A percentile compares a stretch with the other conserved stretches of the same genome.
These are phyloP conservation scores for Fagopyrum esculentum DNA, from an alignment of 148 eudicot genomes.

Conservation along the genomic window DNA sequence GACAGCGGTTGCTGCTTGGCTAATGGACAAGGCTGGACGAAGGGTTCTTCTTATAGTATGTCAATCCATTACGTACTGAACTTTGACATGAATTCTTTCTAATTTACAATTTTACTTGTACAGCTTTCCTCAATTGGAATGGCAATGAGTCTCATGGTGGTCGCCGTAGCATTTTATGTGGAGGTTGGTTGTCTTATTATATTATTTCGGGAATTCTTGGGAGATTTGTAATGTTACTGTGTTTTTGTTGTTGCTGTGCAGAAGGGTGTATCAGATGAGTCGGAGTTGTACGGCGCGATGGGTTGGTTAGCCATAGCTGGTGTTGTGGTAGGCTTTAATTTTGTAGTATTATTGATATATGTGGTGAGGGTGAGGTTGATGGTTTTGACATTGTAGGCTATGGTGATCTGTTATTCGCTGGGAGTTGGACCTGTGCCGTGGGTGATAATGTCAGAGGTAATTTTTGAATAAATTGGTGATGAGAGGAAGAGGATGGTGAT, in stretches of 20 bases:
- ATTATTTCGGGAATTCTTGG: no score
- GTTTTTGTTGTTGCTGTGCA: conserved; percentile 22
- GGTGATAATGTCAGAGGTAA: conserved; percentile 96
- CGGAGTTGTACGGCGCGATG: conserved; percentile 29
- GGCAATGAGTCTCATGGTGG: neutral
- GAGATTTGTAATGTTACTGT: no score
- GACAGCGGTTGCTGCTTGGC: conserved; percentile 62
- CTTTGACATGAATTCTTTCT: no score
- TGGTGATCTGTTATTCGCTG: conserved; percentile 59
- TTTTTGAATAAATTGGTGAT: neutral
- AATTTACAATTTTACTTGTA: neutral
- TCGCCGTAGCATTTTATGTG: conserved; percentile 1
- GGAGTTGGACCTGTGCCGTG: conserved; percentile 88
- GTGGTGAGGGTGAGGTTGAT: neutral
- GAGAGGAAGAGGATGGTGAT: no score
- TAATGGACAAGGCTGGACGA: conserved; percentile 86
- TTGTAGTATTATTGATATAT: neutral
- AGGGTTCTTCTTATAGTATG: conserved; percentile 62
- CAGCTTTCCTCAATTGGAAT: conserved; percentile 6
- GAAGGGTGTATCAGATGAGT: conserved; percentile 38
- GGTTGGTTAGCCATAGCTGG: conserved; percentile 61
- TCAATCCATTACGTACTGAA: neutral
- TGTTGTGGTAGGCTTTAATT: conserved; percentile 49
- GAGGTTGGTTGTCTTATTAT: conserved; percentile 2
- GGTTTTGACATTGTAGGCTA: conserved; percentile 24